Evolutionary conservation across 192 early-diverging fungal species (phyloP).

Genomic region (Pilobolus umbonatus): DNA sequence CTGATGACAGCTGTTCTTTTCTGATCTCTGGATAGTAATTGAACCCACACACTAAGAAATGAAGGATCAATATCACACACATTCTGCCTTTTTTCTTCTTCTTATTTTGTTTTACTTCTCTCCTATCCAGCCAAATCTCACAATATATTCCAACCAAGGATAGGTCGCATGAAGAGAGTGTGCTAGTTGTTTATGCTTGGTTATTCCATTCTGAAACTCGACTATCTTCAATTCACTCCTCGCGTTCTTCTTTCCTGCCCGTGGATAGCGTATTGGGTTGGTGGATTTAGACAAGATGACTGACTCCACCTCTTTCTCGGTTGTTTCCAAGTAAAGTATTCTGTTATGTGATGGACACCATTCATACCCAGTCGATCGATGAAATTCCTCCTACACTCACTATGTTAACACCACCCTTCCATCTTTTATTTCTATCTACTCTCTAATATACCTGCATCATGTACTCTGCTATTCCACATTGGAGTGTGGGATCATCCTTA

Average conservation of each 20-base stretch:
- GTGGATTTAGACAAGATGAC: conserved; percentile 21
- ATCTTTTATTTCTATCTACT: neutral
- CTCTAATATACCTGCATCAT: conserved; percentile 59
- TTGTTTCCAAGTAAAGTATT: conserved; percentile 57
- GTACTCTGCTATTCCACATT: conserved; percentile 62
- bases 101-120: conserved; percentile 43
- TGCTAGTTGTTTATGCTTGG: conserved; percentile 37
- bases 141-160: conserved; percentile 68
- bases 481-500: conserved; percentile 36
- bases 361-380: conserved; percentile 58
- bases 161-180: conserved; percentile 40
- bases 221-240: conserved; percentile 47
- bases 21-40: conserved; percentile 54
- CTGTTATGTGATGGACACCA: conserved; percentile 40
- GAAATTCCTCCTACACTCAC: conserved; percentile 69
- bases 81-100: no score
- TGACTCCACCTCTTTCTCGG: conserved; percentile 52
- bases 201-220: conserved; percentile 40
- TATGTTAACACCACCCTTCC: no score
- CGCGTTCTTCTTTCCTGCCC: conserved; percentile 56
- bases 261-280: conserved; percentile 53
- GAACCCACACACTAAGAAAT: conserved; percentile 46
- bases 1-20: conserved; percentile 43
- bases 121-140: conserved; percentile 60
- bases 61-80: neutral